These are phyloP conservation scores for Wickerhamomyces xylosicus DNA, from an alignment of 805 yeast species.

Conservation along the genomic window DNA sequence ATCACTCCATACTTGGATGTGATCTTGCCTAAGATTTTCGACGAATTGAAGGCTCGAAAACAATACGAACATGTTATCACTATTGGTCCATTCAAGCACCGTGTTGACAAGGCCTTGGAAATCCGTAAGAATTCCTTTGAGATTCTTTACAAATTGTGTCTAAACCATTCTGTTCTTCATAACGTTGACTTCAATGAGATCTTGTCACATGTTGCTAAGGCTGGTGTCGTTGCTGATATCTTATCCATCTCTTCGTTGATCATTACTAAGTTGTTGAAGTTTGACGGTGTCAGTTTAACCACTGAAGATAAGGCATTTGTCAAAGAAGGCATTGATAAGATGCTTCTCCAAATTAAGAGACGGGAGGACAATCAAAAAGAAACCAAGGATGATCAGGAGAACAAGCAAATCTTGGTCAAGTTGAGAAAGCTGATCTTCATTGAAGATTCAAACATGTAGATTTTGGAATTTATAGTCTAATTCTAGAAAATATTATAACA, in stretches of 20 bases:
- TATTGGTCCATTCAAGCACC: conserved; percentile 84
- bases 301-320: conserved; percentile 10
- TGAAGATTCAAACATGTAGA: conserved; percentile 2
- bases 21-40: conserved; percentile 40
- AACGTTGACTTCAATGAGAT: conserved; percentile 24
- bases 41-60: conserved; percentile 43
- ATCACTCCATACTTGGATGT: conserved; percentile 34
- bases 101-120: conserved; percentile 68
- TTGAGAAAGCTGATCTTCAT: conserved; percentile 13
- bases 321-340: conserved; percentile 18
- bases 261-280: conserved; percentile 16
- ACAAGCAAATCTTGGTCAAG: conserved; percentile 14
- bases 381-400: conserved; percentile 21
- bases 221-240: conserved; percentile 29
- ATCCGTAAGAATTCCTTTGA: conserved; percentile 67
- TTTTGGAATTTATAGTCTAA: neutral
- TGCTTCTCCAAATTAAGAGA: conserved; percentile 17
- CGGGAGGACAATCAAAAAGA: conserved; percentile 20
- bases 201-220: conserved; percentile 23
- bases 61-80: conserved; percentile 55
- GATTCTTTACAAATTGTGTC: conserved; percentile 42
- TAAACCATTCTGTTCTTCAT: conserved; percentile 14
- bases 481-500: neutral
- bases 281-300: conserved; percentile 16
- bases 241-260: conserved; percentile 18